phyloP scores from a whole-genome alignment of 805 yeast species.

The Candida vaughaniae region DNA sequence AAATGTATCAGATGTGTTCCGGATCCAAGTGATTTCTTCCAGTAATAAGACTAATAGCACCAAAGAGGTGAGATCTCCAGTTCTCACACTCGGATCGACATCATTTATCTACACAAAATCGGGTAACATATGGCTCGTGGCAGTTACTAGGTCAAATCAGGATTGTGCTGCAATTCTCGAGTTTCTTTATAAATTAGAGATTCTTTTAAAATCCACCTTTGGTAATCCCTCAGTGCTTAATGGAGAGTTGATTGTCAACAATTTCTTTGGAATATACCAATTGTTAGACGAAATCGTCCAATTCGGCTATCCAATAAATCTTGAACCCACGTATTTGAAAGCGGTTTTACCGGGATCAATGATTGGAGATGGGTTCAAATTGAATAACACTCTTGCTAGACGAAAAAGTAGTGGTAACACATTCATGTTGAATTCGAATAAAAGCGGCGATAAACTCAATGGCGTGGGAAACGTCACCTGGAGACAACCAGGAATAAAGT shows the following conservation, averaged over 20 bases:
- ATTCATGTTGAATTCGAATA: conserved; percentile 10
- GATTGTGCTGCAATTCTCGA: conserved; percentile 82
- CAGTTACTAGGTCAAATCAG: conserved; percentile 84
- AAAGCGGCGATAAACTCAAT: conserved; percentile 10
- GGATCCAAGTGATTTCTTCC: conserved; percentile 85
- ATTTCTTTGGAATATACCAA: conserved; percentile 72
- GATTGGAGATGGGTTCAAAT: conserved; percentile 10
- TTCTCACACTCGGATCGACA: conserved; percentile 85
- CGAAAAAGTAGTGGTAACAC: conserved; percentile 10
- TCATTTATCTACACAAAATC: conserved; percentile 77
- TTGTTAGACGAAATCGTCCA: conserved; percentile 73
- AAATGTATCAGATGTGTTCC: conserved; percentile 80
- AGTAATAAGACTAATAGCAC: conserved; percentile 19
- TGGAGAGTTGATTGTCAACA: conserved; percentile 51
- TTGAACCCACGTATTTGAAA: conserved; percentile 45
- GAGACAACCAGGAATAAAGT: conserved; percentile 31
- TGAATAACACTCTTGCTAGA: conserved; percentile 8
- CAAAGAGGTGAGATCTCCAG: conserved; percentile 34
- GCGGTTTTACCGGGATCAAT: conserved; percentile 10
- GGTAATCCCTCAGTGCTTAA: conserved; percentile 22
- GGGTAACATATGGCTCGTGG: conserved; percentile 72
- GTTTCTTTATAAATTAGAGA: conserved; percentile 63
- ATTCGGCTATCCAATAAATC: conserved; percentile 72
- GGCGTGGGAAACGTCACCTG: conserved; percentile 10
- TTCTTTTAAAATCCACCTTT: conserved; percentile 40